Percentiles rank a stretch among this genome's conserved stretches.
Conservation (phyloP, 768 basidiomycete genomes). For the Cystoderma amianthinum region DNA sequence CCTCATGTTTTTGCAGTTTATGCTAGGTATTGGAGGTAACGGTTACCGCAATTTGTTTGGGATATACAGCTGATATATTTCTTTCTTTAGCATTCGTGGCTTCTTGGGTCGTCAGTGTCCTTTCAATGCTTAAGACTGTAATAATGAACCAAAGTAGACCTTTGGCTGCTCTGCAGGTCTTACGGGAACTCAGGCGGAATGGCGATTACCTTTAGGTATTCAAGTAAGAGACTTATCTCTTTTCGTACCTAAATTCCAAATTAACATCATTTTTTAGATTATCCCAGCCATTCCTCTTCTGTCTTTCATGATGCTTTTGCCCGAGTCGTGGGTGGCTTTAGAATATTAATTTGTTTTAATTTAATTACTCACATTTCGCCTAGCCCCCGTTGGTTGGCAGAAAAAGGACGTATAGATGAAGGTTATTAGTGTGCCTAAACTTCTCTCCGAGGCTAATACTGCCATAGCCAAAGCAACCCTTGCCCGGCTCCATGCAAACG, state of each 20-base stretch:
- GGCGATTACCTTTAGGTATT: constrained; percentile 43
- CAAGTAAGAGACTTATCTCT: constrained; percentile 18
- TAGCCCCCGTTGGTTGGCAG: constrained; percentile 45
- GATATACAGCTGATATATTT: neutral
- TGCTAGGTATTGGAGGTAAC: constrained; percentile 40
- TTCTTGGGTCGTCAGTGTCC: constrained; percentile 31
- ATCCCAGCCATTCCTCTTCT: constrained; percentile 41
- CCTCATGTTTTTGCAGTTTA: constrained; percentile 28
- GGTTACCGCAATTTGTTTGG: neutral
- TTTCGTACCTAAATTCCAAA: neutral
- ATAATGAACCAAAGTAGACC: no score
- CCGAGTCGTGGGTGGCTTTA: constrained; percentile 37
- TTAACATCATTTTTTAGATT: constrained; percentile 19
- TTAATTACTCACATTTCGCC: neutral
- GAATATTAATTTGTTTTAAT: neutral
- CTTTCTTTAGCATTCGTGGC: constrained; percentile 39
- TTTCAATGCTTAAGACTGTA: neutral
- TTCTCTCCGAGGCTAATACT: neutral
- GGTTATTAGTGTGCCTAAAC: constrained; percentile 12
- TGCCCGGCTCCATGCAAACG: constrained; percentile 46
- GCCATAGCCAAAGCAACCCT: constrained; percentile 26
- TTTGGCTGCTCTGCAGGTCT: constrained; percentile 32
- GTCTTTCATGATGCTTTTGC: constrained; percentile 42
- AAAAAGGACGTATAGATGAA: constrained; percentile 42
- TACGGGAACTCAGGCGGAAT: constrained; percentile 30